Conservation (phyloP, 1,284 basidiomycete species). For the Cystobasidium slooffiae region DNA sequence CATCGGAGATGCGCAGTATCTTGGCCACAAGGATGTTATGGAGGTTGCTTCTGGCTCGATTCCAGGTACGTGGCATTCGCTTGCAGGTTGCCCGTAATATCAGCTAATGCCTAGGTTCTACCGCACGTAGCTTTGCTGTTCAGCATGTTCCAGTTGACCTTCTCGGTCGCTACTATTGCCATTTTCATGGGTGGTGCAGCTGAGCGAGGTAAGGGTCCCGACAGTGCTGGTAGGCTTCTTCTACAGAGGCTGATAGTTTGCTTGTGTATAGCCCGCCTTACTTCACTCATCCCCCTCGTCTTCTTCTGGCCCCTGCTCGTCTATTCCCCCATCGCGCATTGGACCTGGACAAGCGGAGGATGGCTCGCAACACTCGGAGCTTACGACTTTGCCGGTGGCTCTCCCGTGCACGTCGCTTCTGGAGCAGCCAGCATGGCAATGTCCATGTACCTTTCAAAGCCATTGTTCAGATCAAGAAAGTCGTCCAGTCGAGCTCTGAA, state of each 20-base stretch:
- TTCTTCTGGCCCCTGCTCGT: slow-evolving; percentile 14
- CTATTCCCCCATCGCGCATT: slow-evolving; percentile 8
- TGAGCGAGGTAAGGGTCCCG: background rate
- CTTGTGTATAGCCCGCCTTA: background rate
- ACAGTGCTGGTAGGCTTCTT: background rate
- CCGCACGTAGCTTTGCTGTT: slow-evolving; percentile 5
- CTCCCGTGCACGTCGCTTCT: slow-evolving; percentile 36
- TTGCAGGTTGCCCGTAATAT: background rate
- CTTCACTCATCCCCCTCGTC: slow-evolving; percentile 12
- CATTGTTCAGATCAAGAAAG: slow-evolving; percentile 25
- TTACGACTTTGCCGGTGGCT: slow-evolving; percentile 39
- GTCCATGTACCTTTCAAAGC: slow-evolving; percentile 32
- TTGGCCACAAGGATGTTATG: slow-evolving; percentile 19
- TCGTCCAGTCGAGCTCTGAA: slow-evolving; percentile 5
- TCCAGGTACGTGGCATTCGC: background rate
- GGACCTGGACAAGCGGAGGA: slow-evolving; percentile 17
- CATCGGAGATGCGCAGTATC: background rate
- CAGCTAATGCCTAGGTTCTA: background rate
- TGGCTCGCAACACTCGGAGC: slow-evolving; percentile 32
- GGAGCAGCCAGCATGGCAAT: slow-evolving; percentile 31
- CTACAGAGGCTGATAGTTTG: background rate
- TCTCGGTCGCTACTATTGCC: slow-evolving; percentile 28
- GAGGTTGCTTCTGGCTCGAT: background rate
- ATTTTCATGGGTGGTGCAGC: slow-evolving; percentile 20
- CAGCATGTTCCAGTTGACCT: slow-evolving; percentile 23